Base-by-base conservation (phyloP, 371 early-diverging fungal species). In the Enterocytospora artemiae region DNA sequence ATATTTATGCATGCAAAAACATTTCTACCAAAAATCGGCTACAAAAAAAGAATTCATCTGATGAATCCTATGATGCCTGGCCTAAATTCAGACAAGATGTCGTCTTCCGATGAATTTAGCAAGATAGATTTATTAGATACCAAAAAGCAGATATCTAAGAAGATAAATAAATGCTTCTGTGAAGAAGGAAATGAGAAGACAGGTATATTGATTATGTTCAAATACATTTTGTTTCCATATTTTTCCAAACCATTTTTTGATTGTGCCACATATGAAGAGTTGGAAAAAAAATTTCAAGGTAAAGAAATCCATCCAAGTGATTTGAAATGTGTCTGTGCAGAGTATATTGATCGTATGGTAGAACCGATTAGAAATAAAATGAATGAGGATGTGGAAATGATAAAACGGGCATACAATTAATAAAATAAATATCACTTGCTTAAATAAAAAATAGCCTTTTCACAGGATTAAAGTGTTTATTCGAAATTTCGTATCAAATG, bases 51-150 rank as follows among this genome's bases (percentile, higher is more conserved):
- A 54, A 82, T 88, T 20, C 96, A 98, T 73, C 81, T 98, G 71
- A 98, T 98, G 99, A 98, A 95, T 82, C 83, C 86, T n/a, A 98
- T 98, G 96, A 89, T 98, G 0, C 91, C 93, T 31, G 96, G 96
- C 22, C 83, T 98, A 52, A 82, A 87, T 30, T 93, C 95, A 1
- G 81, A 85, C 62, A 96, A 97, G 80, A 98, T 98, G 98, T 87
- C 87, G 62, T 83, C 94, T 9, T 95, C 96, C 4, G 96, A 94
- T 63, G 87, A 89, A 27, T 85, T 90, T 70, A 90, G 92, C 54
- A 98, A 98, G 83, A 89, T 98, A 69, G 98, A 95, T 74, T 79
- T 98, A 54, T 81, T 91, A 63, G 98, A 98, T 76, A 82, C 83
- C 34, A 80, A 85, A 32, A 85, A 88, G 71, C 73, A 83, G 22